Percentiles rank a stretch among this genome's conserved stretches.
These are phyloP conservation scores for Coelastrella sp. DNA, from an alignment of 139 green algal genomes.

Conservation along the genomic window DNA sequence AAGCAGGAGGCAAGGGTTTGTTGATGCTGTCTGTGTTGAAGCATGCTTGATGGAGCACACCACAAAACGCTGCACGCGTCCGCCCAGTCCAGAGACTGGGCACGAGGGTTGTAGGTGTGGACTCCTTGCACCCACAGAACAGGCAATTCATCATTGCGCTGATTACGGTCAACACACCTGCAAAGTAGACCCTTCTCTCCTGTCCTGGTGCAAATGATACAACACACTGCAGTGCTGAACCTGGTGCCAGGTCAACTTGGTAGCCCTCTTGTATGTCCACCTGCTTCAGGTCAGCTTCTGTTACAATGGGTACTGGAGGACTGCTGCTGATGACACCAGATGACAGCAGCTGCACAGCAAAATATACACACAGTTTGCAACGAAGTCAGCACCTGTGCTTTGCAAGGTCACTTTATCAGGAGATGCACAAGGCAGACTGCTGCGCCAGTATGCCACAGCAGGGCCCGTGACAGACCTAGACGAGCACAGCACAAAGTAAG, in stretches of 20 bases:
- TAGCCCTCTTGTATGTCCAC: constrained; percentile 63
- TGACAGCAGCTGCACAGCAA: constrained; percentile 48
- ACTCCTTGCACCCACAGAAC: too few relatives aligned
- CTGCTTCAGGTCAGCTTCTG: constrained; percentile 54
- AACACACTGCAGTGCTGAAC: constrained; percentile 67
- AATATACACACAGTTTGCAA: background rate
- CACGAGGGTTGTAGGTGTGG: too few relatives aligned
- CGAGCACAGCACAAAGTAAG: too few relatives aligned
- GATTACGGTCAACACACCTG: constrained; percentile 44
- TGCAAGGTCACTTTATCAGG: too few relatives aligned
- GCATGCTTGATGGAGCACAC: background rate
- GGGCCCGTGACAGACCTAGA: too few relatives aligned
- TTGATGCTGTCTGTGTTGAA: too few relatives aligned
- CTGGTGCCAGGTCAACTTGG: constrained; percentile 54
- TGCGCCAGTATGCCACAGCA: too few relatives aligned
- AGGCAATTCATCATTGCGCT: background rate
- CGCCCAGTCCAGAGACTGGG: too few relatives aligned
- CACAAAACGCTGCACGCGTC: background rate
- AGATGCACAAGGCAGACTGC: too few relatives aligned
- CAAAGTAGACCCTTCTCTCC: constrained; percentile 82
- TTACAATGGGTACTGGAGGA: constrained; percentile 37
- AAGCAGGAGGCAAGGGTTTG: too few relatives aligned
- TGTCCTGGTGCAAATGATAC: constrained; percentile 83
- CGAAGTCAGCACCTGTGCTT: background rate
- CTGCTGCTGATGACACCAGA: constrained; percentile 42